phyloP scores from a whole-genome alignment of 1,284 basidiomycete species.

The Apiotrichum domesticum region DNA sequence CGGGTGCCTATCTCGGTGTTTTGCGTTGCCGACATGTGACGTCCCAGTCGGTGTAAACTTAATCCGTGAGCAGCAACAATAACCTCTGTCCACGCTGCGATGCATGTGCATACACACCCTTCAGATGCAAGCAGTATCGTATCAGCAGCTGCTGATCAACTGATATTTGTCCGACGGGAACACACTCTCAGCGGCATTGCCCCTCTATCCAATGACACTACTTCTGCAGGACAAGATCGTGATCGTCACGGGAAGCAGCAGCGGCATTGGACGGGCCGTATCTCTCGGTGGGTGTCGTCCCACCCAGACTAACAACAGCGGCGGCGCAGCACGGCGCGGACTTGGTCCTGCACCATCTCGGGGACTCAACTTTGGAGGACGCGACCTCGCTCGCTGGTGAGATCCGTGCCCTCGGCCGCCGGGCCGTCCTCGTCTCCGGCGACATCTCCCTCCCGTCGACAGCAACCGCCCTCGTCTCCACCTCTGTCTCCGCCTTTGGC shows the following conservation, averaged over 20 bases:
- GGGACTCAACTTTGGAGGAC: constrained; percentile 53
- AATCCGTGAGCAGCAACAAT: too few species aligned
- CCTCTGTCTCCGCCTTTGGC: constrained; percentile 56
- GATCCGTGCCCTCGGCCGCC: not conserved
- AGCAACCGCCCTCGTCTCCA: constrained; percentile 57
- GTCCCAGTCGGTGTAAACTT: too few species aligned
- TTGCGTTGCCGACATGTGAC: too few species aligned
- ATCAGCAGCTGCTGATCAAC: too few species aligned
- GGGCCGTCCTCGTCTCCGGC: constrained; percentile 51
- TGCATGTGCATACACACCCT: too few species aligned
- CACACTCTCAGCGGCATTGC: too few species aligned
- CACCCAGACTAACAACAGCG: too few species aligned
- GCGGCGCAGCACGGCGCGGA: constrained; percentile 58
- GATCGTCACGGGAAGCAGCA: constrained; percentile 67
- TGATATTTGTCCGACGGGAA: too few species aligned
- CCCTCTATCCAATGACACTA: constrained; percentile 10
- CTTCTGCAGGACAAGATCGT: constrained; percentile 59
- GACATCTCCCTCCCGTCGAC: constrained; percentile 62
- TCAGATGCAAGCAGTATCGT: too few species aligned
- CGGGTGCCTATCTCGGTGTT: too few species aligned
- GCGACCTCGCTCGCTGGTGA: constrained; percentile 34
- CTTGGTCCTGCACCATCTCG: constrained; percentile 65
- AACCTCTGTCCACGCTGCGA: too few species aligned
- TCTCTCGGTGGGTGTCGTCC: constrained; percentile 58
- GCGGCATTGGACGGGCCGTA: constrained; percentile 72